A percentile compares a stretch with the other conserved stretches of the same genome.
Conservation (phyloP, 441 rosid genomes). For the Melastoma candidum region DNA sequence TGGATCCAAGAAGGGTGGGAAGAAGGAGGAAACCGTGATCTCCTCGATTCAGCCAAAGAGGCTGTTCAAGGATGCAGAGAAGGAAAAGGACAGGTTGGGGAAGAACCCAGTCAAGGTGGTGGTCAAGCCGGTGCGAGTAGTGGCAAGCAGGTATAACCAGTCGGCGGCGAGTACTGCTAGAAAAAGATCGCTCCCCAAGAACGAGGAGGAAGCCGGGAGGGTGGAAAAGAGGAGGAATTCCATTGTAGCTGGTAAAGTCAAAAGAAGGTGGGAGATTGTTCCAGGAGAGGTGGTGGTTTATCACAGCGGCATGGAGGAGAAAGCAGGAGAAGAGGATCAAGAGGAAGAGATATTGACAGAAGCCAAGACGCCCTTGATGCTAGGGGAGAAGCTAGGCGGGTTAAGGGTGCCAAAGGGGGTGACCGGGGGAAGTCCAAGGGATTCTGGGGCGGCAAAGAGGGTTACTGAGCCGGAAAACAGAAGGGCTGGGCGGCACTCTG, state of each 20-base stretch:
- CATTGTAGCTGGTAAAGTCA: slow-evolving; percentile 28
- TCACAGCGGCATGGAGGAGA: slow-evolving; percentile 25
- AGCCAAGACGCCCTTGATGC: slow-evolving; percentile 20
- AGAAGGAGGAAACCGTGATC: slow-evolving; percentile 55
- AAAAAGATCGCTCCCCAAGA: slow-evolving; percentile 66
- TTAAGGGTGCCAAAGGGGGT: slow-evolving; percentile 40
- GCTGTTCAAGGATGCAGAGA: slow-evolving; percentile 75
- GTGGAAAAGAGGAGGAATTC: slow-evolving; percentile 62
- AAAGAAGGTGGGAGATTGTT: slow-evolving; percentile 75
- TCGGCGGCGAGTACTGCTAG: slow-evolving; percentile 35
- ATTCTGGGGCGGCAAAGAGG: slow-evolving; percentile 81
- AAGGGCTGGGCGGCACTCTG: slow-evolving; percentile 16
- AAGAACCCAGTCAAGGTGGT: slow-evolving; percentile 23
- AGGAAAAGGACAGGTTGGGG: slow-evolving; percentile 5
- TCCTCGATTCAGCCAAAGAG: slow-evolving; percentile 63
- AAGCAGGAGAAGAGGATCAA: slow-evolving; percentile 4
- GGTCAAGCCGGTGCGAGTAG: slow-evolving; percentile 52
- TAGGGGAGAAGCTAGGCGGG: slow-evolving; percentile 42
- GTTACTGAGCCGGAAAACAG: slow-evolving; percentile 55
- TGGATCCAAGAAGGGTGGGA: slow-evolving; percentile 46
- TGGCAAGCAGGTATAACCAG: slow-evolving; percentile 71
- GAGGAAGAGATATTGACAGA: too few species aligned
- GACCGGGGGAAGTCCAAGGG: slow-evolving; percentile 62
- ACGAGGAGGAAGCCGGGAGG: slow-evolving; percentile 40
- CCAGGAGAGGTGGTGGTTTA: slow-evolving; percentile 40